A percentile compares a stretch with the other conserved stretches of the same genome.
These are phyloP conservation scores for Mycena maculata DNA, from an alignment of 768 basidiomycete species.

Conservation along the genomic window DNA sequence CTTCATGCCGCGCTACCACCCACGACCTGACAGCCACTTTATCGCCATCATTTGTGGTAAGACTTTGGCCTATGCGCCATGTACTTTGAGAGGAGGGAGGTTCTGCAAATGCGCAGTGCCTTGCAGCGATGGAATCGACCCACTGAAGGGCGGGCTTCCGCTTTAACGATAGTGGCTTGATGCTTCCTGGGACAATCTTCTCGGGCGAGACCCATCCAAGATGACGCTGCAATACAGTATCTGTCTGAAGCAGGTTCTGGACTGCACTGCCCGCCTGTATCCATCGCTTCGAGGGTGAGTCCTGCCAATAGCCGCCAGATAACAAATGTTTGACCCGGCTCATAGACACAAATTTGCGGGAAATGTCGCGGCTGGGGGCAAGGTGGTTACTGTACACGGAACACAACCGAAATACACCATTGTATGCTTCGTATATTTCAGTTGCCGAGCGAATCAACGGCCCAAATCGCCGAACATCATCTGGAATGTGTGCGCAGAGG, in stretches of 20 bases:
- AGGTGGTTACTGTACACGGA: slow-evolving; percentile 43
- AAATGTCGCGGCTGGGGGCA: slow-evolving; percentile 43
- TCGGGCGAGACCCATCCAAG: slow-evolving; percentile 28
- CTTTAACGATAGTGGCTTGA: neutral
- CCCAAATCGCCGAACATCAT: slow-evolving; percentile 39
- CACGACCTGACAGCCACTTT: neutral
- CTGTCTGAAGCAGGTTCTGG: neutral
- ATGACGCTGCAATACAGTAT: slow-evolving; percentile 27
- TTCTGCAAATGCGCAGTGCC: neutral
- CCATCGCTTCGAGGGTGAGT: slow-evolving; percentile 12
- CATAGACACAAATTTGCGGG: slow-evolving; percentile 24
- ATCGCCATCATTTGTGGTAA: neutral
- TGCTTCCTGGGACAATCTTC: neutral
- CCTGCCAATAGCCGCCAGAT: slow-evolving; percentile 34
- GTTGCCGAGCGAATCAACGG: slow-evolving; percentile 39
- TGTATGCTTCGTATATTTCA: slow-evolving; percentile 42
- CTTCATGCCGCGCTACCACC: neutral
- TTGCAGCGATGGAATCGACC: neutral
- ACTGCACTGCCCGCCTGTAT: slow-evolving; percentile 16
- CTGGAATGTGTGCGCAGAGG: slow-evolving; percentile 32
- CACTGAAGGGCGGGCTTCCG: neutral
- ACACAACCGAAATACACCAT: too few relatives aligned
- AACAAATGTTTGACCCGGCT: slow-evolving; percentile 32
- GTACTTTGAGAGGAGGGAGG: neutral
- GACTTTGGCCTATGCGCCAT: neutral